Conservation (phyloP, 2,329 filamentous ascomycete genomes). For the Pseudogymnoascus sp. region DNA sequence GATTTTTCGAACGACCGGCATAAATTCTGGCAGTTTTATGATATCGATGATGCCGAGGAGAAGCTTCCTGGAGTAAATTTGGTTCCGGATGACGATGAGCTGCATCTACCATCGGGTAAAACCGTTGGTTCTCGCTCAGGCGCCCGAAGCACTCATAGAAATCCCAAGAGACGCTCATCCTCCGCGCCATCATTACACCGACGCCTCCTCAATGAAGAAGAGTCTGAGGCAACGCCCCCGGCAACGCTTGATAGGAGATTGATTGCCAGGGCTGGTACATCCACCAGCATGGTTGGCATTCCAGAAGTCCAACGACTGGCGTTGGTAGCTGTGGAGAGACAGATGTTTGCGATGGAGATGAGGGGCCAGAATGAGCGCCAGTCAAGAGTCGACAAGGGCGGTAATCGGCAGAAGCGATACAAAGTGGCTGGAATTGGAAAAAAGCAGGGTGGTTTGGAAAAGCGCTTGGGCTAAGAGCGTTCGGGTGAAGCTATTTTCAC, state of each 20-base stretch:
- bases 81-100: conserved; percentile 23
- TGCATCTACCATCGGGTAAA: conserved; percentile 34
- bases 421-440: conserved; percentile 16
- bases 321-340: conserved; percentile 21
- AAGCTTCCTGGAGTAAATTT: neutral
- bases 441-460: conserved; percentile 24
- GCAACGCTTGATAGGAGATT: neutral
- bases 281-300: conserved; percentile 21
- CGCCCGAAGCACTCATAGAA: conserved; percentile 10
- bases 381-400: conserved; percentile 20
- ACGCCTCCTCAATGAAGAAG: neutral
- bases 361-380: conserved; percentile 21
- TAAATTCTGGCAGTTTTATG: conserved; percentile 38
- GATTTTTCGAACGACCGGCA: conserved; percentile 31
- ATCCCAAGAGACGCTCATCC: conserved; percentile 2
- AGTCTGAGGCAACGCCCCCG: neutral
- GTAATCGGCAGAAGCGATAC: conserved; percentile 25
- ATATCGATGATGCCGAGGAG: conserved; percentile 20
- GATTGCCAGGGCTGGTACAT: conserved; percentile 14
- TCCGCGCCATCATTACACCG: neutral
- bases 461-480: conserved; percentile 15
- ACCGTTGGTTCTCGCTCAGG: conserved; percentile 28
- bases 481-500: neutral
- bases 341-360: conserved; percentile 20
- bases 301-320: conserved; percentile 21